These are phyloP conservation scores for Thermomyces lanuginosus DNA, from an alignment of 2,329 filamentous ascomycete genomes.

Conservation along the genomic window DNA sequence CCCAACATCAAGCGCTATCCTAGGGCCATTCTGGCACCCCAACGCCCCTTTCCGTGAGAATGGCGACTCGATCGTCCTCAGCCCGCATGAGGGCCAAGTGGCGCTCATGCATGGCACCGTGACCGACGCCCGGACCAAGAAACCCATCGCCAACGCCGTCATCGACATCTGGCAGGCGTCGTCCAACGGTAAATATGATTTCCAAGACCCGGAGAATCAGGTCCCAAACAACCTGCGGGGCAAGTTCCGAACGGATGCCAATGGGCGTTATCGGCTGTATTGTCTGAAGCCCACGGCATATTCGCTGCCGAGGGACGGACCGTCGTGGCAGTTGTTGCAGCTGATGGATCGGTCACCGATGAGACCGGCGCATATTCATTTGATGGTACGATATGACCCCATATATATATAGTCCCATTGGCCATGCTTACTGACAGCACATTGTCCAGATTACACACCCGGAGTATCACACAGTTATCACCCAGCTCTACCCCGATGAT, in stretches of 20 bases:
- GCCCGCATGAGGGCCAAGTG: conserved; percentile 42
- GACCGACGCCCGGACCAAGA: conserved; percentile 46
- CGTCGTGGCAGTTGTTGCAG: conserved; percentile 37
- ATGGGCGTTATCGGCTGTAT: conserved; percentile 58
- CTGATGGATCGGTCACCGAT: conserved; percentile 43
- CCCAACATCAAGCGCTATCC: conserved; percentile 59
- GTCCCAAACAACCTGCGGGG: conserved; percentile 57
- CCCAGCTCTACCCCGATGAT: conserved; percentile 43
- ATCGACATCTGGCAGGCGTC: conserved; percentile 68
- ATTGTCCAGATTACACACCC: conserved; percentile 29
- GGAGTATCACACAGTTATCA: conserved; percentile 40
- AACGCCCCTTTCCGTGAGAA: conserved; percentile 55
- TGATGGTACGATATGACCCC: conserved; percentile 23
- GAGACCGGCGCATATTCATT: conserved; percentile 46
- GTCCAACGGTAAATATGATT: conserved; percentile 60
- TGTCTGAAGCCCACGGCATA: conserved; percentile 60
- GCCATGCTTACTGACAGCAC: background rate
- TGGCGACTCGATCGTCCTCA: conserved; percentile 50
- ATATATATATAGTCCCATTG: background rate
- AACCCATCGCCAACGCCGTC: conserved; percentile 50
- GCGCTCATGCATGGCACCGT: conserved; percentile 55
- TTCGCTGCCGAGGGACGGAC: conserved; percentile 50
- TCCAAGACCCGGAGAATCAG: conserved; percentile 58
- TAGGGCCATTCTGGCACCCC: conserved; percentile 64
- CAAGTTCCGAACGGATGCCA: conserved; percentile 54